Evolutionary conservation across 75 land plant species (phyloP).

Genomic region (Cunninghamia lanceolata): DNA sequence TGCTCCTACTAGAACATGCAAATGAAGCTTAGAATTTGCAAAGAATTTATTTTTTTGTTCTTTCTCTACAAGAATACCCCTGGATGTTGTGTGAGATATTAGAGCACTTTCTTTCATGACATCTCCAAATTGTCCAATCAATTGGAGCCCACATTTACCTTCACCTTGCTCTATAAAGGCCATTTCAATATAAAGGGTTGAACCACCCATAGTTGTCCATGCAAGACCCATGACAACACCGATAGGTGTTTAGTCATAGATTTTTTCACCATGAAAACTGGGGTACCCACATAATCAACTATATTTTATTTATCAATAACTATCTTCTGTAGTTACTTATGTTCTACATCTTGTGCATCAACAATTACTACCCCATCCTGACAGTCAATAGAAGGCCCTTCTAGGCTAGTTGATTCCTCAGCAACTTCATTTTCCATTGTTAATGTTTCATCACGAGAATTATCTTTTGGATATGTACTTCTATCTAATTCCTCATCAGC

Average conservation of each 20-base stretch:
- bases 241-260: slow-evolving; percentile 87
- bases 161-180: slow-evolving; percentile 82
- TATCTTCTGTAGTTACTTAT: slow-evolving; percentile 43
- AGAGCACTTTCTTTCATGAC: slow-evolving; percentile 99
- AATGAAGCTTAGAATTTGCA: slow-evolving; percentile 78
- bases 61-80: slow-evolving; percentile 71
- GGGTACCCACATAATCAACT: slow-evolving; percentile 86
- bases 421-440: background rate
- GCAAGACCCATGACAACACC: slow-evolving; percentile 99
- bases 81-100: slow-evolving; percentile 86
- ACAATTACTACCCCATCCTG: slow-evolving; percentile 15
- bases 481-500: background rate
- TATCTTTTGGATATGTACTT: background rate
- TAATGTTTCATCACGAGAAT: background rate
- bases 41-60: slow-evolving; percentile 75
- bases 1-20: slow-evolving; percentile 97
- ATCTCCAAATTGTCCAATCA: slow-evolving; percentile 97
- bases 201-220: slow-evolving; percentile 99
- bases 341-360: slow-evolving; percentile 30
- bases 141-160: slow-evolving; percentile 79
- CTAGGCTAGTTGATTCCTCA: background rate
- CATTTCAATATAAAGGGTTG: slow-evolving; percentile 93
- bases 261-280: slow-evolving; percentile 91
- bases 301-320: slow-evolving; percentile 66
- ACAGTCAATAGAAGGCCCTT: background rate